A percentile compares a stretch with the other conserved stretches of the same genome.
Conservation (phyloP, 2,329 filamentous ascomycete genomes). For the Bertia moriformis region DNA sequence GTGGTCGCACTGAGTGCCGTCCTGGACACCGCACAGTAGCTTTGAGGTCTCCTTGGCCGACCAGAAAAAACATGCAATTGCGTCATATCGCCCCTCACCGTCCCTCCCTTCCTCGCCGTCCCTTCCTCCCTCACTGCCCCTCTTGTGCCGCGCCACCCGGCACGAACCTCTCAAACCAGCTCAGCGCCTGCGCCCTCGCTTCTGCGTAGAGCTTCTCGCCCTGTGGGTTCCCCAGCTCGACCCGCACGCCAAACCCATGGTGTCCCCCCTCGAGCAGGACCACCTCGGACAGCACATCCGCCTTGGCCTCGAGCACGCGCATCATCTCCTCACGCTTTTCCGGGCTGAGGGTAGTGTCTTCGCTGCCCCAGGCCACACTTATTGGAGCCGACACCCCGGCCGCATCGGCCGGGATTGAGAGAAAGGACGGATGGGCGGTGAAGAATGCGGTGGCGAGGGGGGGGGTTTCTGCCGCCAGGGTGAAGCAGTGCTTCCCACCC, state of each 20-base stretch:
- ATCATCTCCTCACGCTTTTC: slow-evolving; percentile 17
- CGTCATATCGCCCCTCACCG: no score
- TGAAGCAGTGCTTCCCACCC: slow-evolving; percentile 39
- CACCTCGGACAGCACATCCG: slow-evolving; percentile 15
- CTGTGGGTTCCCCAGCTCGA: no score
- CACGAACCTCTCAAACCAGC: no score
- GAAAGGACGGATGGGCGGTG: slow-evolving; percentile 32
- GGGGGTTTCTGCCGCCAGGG: slow-evolving; percentile 18
- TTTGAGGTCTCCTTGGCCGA: no score
- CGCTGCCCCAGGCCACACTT: slow-evolving; percentile 28
- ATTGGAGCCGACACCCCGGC: slow-evolving; percentile 26
- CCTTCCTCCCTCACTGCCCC: no score
- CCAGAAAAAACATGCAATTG: no score
- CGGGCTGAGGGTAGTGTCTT: slow-evolving; percentile 22
- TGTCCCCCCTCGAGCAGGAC: slow-evolving; percentile 19
- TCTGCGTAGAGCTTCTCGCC: no score
- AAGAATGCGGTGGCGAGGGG: slow-evolving; percentile 34
- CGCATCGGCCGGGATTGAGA: slow-evolving; percentile 30
- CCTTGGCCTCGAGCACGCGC: slow-evolving; percentile 16
- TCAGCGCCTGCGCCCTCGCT: no score
- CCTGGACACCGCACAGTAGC: no score
- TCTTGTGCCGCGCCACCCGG: no score
- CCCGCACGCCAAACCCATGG: slow-evolving; percentile 23
- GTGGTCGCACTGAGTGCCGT: no score
- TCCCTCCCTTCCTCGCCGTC: no score